Evolutionary conservation across 371 early-diverging fungal genomes (phyloP).

Genomic region (Circinella minor): DNA sequence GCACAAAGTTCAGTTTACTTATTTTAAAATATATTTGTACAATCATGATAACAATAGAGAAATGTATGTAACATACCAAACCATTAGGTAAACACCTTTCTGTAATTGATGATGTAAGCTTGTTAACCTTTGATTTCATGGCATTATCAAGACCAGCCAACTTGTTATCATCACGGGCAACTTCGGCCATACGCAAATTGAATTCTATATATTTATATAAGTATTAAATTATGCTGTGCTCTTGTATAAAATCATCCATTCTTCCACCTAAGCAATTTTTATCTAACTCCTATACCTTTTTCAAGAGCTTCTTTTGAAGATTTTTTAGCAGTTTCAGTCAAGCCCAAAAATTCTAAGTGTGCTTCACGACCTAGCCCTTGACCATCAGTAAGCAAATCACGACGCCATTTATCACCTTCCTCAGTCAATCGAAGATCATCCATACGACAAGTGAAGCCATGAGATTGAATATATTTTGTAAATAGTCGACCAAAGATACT

Average conservation of each 20-base stretch:
- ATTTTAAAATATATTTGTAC: no score
- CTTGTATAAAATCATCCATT: no score
- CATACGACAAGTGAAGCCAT: constrained; percentile 98
- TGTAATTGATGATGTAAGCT: constrained; percentile 84
- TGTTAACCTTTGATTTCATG: constrained; percentile 88
- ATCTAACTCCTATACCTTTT: constrained; percentile 24
- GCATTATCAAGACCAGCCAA: constrained; percentile 91
- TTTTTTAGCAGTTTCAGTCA: constrained; percentile 55
- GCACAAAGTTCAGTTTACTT: no score
- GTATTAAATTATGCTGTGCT: no score
- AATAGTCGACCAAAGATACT: constrained; percentile 95
- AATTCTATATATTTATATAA: constrained; percentile 49
- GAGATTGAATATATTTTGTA: constrained; percentile 89
- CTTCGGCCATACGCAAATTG: constrained; percentile 80
- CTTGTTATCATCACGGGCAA: constrained; percentile 83
- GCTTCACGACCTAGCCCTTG: constrained; percentile 71
- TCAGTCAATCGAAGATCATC: constrained; percentile 95
- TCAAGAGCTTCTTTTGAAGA: constrained; percentile 36
- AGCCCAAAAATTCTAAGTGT: constrained; percentile 73
- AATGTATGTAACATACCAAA: constrained; percentile 37
- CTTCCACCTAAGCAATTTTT: not conserved
- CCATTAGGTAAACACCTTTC: constrained; percentile 84
- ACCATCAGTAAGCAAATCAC: constrained; percentile 64
- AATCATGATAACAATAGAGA: not conserved
- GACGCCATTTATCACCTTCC: constrained; percentile 82